phyloP scores from a whole-genome alignment of 2,329 filamentous ascomycete species.

The Grosmannia huntii region DNA sequence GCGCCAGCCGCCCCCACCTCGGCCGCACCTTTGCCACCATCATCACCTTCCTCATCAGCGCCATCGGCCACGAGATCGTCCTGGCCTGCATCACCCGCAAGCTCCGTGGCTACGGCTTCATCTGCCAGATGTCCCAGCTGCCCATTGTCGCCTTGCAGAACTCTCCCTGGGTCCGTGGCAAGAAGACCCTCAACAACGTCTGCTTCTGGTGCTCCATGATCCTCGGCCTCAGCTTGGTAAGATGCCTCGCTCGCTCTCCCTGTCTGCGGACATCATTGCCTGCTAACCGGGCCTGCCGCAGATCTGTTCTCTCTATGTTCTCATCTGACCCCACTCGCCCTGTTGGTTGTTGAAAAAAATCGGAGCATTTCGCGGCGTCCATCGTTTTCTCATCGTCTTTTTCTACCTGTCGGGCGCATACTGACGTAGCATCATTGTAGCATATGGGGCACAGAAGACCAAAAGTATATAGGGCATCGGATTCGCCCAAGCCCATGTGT shows the following conservation, averaged over 20 bases:
- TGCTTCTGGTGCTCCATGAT: conserved; percentile 93
- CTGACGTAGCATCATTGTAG: no score
- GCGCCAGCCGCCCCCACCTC: conserved; percentile 62
- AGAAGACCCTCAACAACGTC: conserved; percentile 72
- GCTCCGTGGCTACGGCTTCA: conserved; percentile 81
- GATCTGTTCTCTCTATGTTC: conserved; percentile 42
- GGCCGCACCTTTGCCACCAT: conserved; percentile 67
- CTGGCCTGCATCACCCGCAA: conserved; percentile 99
- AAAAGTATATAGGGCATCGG: neutral
- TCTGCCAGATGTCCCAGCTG: conserved; percentile 93
- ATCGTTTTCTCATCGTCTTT: no score
- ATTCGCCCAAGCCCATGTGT: neutral
- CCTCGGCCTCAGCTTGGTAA: conserved; percentile 65
- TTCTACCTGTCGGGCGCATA: no score
- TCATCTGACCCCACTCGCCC: conserved; percentile 22
- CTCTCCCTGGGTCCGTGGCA: conserved; percentile 60
- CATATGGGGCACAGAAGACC: neutral
- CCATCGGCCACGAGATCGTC: conserved; percentile 83
- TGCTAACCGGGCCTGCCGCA: conserved; percentile 15
- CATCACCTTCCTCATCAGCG: conserved; percentile 84
- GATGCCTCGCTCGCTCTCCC: conserved; percentile 20
- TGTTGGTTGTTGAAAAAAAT: neutral
- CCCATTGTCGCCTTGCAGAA: conserved; percentile 89
- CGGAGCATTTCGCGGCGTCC: neutral
- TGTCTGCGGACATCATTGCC: neutral